A percentile compares a stretch with the other conserved stretches of the same genome.
Conservation (phyloP, 495 filamentous ascomycete genomes). For the Talaromyces wortmannii region DNA sequence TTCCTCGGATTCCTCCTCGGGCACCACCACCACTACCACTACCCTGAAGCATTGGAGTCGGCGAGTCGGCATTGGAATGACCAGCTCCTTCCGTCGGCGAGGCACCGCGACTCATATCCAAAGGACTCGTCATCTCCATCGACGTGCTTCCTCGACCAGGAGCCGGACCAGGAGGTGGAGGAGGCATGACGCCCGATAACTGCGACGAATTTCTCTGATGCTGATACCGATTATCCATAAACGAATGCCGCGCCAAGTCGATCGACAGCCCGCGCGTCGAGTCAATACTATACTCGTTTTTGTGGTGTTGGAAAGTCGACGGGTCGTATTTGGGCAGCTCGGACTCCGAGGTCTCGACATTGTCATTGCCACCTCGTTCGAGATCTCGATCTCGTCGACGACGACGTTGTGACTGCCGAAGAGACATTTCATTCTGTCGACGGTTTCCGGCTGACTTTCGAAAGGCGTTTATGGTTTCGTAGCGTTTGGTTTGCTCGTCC, state of each 20-base stretch:
- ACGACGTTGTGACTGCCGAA: not conserved
- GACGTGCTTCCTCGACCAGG: not conserved
- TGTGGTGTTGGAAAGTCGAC: not conserved
- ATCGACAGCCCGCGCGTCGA: slow-evolving; percentile 2
- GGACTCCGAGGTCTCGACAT: not conserved
- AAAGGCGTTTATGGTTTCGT: slow-evolving; percentile 1
- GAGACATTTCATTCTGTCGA: not conserved
- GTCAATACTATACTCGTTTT: slow-evolving; percentile 1
- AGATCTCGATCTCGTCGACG: not conserved
- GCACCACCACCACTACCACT: not conserved
- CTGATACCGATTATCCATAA: not conserved
- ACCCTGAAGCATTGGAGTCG: not conserved
- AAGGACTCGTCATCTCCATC: not conserved
- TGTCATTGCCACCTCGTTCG: not conserved
- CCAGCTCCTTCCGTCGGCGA: not conserved
- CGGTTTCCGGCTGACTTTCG: not conserved
- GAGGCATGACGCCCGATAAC: not conserved
- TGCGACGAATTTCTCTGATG: not conserved
- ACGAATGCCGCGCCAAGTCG: slow-evolving; percentile 1
- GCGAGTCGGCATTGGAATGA: not conserved
- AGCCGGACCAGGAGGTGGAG: not conserved
- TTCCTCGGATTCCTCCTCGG: not conserved
- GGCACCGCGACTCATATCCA: not conserved
- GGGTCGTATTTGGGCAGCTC: slow-evolving; percentile 3
- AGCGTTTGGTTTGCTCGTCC: slow-evolving; percentile 7